Base-by-base conservation (phyloP, 2,329 filamentous ascomycete species). In the Cercospora zeina region DNA sequence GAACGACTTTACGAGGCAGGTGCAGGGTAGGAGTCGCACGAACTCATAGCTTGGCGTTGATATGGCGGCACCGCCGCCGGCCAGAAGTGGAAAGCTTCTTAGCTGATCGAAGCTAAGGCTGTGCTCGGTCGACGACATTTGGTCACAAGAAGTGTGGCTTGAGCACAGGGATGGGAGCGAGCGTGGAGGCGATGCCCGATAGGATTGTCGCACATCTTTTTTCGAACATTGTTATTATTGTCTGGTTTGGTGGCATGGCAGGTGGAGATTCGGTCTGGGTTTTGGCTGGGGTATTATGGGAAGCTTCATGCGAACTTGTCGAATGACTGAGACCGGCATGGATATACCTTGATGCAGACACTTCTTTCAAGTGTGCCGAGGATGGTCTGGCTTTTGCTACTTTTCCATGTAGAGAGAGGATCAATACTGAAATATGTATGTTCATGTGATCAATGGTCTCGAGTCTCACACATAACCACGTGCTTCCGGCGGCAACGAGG, bases 11-110 rank as follows among this genome's bases (percentile, higher is more conserved):
- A 57, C 56, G 16, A 62, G 58, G 58, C 62, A 66, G 55, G 45
- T 45, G 19, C 56, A 58, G 24, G 51, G 45, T 42, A 62, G 70
- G 62, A 71, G 70, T 56, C 59, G 69, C 31, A 71, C 68, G 53
- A 69, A 71, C 59, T 70, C 70, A 21, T 71, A 63, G 31, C 27
- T 14, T 24, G 53, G 36, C 42, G 7, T 10, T 31, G 33, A n/a
- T 34, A 57, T 27, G 8, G 24, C 47, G 30, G 30, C 47, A 51
- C 47, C 47, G 47, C 14, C 30, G n/a, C 10, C 4, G 14, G 33
- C 30, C 19, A 24, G 34, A 31, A 51, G 24, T 9, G 47, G 47
- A 51, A 51, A n/a, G 9, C 13, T 16, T 21, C 16, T 45, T 24
- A 45, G 39, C 39, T 42, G 37, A 45, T 24, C 16, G 16, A 11